Percentiles rank a stretch among this genome's conserved stretches.
Conservation (phyloP, 441 rosid genomes). For the Croton laevigatus region DNA sequence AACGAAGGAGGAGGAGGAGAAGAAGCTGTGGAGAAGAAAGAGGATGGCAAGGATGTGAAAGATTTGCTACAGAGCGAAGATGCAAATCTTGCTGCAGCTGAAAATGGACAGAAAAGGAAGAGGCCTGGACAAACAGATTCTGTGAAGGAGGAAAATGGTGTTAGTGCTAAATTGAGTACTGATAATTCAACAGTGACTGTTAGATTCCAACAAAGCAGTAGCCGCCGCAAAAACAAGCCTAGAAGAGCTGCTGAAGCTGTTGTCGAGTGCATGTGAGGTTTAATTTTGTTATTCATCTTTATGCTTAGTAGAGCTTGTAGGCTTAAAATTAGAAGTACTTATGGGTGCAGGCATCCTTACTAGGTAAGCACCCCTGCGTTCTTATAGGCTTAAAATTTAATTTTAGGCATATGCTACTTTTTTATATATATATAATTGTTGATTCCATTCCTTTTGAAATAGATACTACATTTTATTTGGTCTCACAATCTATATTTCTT, state of each 20-base stretch:
- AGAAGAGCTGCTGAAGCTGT: slow-evolving; percentile 24
- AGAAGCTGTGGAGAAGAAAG: slow-evolving; percentile 36
- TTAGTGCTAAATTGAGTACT: slow-evolving; percentile 15
- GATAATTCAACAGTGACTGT: slow-evolving; percentile 4
- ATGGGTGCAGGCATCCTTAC: too few species aligned
- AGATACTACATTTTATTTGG: too few species aligned
- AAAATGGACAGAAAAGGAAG: slow-evolving; percentile 56
- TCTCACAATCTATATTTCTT: too few species aligned
- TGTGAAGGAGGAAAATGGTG: slow-evolving; percentile 47
- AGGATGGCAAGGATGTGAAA: slow-evolving; percentile 39
- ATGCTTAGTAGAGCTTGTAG: too few species aligned
- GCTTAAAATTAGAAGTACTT: too few species aligned
- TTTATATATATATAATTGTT: too few species aligned
- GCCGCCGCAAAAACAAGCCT: slow-evolving; percentile 24
- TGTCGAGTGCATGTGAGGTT: slow-evolving; percentile 21
- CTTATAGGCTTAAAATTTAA: too few species aligned
- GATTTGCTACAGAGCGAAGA: slow-evolving; percentile 39
- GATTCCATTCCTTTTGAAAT: too few species aligned
- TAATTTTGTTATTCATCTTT: not conserved
- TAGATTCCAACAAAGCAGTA: slow-evolving; percentile 18
- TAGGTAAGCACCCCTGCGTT: too few species aligned
- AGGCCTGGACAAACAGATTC: slow-evolving; percentile 27
- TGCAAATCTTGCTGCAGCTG: slow-evolving; percentile 27
- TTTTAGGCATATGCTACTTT: too few species aligned
- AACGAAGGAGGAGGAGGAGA: slow-evolving; percentile 39